Conservation (phyloP, 2,329 filamentous ascomycete species). For the Penicillium verrucosum region DNA sequence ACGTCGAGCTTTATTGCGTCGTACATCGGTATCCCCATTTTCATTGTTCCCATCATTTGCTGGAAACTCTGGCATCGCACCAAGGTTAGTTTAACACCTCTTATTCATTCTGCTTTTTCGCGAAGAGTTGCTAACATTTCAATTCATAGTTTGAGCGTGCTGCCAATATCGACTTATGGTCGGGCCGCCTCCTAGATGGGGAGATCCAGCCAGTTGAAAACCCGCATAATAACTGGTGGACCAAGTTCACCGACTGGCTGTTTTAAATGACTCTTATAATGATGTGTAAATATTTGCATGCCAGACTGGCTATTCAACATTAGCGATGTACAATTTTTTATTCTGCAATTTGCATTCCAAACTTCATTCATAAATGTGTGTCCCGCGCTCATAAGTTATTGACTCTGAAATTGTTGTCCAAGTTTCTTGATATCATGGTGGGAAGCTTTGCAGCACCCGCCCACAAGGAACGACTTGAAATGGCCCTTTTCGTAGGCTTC, state of each 20-base stretch:
- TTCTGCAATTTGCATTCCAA: not conserved
- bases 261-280: slow-evolving; percentile 15
- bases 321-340: slow-evolving; percentile 1
- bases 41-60: slow-evolving; percentile 40
- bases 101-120: not conserved
- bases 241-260: slow-evolving; percentile 28
- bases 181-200: slow-evolving; percentile 32
- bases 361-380: not conserved
- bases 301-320: slow-evolving; percentile 15
- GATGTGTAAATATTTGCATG: slow-evolving; percentile 20
- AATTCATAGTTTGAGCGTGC: slow-evolving; percentile 24
- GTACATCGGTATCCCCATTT: slow-evolving; percentile 44
- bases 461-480: slow-evolving; percentile 39
- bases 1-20: slow-evolving; percentile 39
- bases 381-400: not conserved
- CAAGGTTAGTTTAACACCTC: slow-evolving; percentile 29
- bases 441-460: slow-evolving; percentile 48
- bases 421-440: slow-evolving; percentile 37
- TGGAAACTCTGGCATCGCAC: slow-evolving; percentile 43
- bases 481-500: slow-evolving; percentile 27
- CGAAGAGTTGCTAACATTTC: not conserved
- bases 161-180: slow-evolving; percentile 31
- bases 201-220: slow-evolving; percentile 22
- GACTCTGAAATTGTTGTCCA: slow-evolving; percentile 16
- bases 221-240: slow-evolving; percentile 19